Base-by-base conservation (phyloP, 2,329 filamentous ascomycete species). In the Diaporthe destruens region DNA sequence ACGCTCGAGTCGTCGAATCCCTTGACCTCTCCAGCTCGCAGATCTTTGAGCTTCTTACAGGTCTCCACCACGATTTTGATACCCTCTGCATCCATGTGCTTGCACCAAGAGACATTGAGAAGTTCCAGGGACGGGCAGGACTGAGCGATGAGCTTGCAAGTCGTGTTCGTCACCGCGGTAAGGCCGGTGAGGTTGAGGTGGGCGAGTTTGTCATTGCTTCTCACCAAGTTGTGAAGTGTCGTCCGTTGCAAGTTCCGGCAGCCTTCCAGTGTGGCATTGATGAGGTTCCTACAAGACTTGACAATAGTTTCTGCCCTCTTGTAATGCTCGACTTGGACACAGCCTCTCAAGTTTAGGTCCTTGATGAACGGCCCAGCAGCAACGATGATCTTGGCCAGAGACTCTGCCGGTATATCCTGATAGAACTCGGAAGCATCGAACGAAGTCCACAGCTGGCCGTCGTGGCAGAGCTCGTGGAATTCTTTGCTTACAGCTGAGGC, bases 61-160 rank as follows among this genome's bases (percentile, higher is more conserved):
- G 88, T 88, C 73, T 92, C 86, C 0, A 98, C 84, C 2, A 99
- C 88, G 67, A 88, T 88, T 75, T 87, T 90, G 69, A 98, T 84
- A 6, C 95, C 95, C 16, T 89, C 86, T 11, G 94, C 92, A 78
- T 96, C 92, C 79, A 98, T 90, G 74, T 94, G 92, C 76, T 91
- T 91, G 84, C 96, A 99, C 94, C 96, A 98, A 0, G 95, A 97
- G 25, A 98, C 89, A 78, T 98, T 97, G 76, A 98, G 87, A 71
- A 89, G 87, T 81, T 97, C 92, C n/a, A 99, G 86, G 63, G 92
- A 91, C 1, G 92, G 91, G 77, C 96, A 98, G 51, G 92, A 92
- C 69, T 92, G 87, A 0, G 94, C 92, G 73, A 99, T 92, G 73
- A 97, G 94, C 78, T 92, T 94, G 89, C 97, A 95, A 0, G 94